Evolutionary conservation across 75 land plant species (phyloP).

Genomic region (Pinus albicaulis): DNA sequence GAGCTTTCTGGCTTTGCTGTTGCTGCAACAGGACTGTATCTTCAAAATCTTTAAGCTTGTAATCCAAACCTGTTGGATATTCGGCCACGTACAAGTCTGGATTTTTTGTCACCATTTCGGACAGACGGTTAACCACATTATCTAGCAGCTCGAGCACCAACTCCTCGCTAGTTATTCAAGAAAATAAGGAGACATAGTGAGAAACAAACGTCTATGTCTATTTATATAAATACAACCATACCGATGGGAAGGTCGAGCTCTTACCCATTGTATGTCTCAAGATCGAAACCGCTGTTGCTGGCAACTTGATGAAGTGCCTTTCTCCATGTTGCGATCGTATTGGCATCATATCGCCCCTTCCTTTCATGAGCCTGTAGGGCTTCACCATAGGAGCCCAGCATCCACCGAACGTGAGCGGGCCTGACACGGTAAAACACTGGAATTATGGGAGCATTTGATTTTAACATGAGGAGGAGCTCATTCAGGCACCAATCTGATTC

Average conservation of each 20-base stretch:
- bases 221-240: background rate
- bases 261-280: background rate
- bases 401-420: constrained; percentile 2
- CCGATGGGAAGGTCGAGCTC: background rate
- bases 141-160: background rate
- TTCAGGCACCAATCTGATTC: background rate
- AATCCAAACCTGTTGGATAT: background rate
- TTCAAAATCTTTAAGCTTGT: background rate
- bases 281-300: background rate
- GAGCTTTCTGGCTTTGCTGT: background rate
- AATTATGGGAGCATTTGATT: background rate
- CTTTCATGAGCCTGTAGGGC: background rate
- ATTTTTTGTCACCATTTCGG: background rate
- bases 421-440: background rate
- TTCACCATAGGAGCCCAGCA: background rate
- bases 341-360: background rate
- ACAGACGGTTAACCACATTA: background rate
- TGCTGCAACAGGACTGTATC: background rate
- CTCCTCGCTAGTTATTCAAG: no score
- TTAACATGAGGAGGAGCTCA: background rate
- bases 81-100: background rate
- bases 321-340: background rate
- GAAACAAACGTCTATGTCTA: background rate
- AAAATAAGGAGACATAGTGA: background rate
- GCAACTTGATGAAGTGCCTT: background rate